These are phyloP conservation scores for Centaurea solstitialis DNA, from an alignment of 129 eudicot species.

Conservation along the genomic window DNA sequence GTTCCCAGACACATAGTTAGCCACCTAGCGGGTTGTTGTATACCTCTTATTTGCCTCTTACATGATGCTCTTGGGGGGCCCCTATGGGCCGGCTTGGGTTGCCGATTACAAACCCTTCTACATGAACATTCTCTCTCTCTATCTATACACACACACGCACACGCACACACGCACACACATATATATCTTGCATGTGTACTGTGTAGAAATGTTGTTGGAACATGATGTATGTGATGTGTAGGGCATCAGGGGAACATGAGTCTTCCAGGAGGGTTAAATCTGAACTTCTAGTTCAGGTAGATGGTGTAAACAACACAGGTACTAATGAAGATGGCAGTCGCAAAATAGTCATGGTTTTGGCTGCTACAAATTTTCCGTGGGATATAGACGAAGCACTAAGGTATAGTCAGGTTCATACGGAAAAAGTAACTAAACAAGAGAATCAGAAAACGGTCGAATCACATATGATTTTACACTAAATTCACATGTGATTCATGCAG, in stretches of 20 bases:
- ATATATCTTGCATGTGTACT: no score
- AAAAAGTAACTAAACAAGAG: not conserved
- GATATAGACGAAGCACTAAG: conserved; percentile 98
- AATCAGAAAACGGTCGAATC: no score
- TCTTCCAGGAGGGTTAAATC: conserved; percentile 95
- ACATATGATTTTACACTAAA: no score
- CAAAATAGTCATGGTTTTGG: conserved; percentile 95
- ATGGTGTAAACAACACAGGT: conserved; percentile 74
- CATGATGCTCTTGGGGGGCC: no score
- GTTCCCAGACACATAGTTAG: no score
- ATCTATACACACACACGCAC: no score
- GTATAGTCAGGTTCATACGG: conserved; percentile 26
- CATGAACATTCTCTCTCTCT: not conserved
- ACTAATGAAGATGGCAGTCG: conserved; percentile 97
- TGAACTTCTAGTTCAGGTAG: conserved; percentile 92
- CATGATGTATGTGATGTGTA: conserved; percentile 28
- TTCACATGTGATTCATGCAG: no score
- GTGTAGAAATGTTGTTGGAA: not conserved
- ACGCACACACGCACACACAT: no score
- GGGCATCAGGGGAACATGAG: conserved; percentile 98
- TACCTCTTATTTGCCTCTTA: no score
- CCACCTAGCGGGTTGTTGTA: no score
- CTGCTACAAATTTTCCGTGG: conserved; percentile 99
- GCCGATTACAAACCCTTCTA: not conserved
- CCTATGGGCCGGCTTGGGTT: no score